Evolutionary conservation across 768 basidiomycete genomes (phyloP), one percentile per base, ranked within the genome.

Genomic region (Zangia roseola): DNA sequence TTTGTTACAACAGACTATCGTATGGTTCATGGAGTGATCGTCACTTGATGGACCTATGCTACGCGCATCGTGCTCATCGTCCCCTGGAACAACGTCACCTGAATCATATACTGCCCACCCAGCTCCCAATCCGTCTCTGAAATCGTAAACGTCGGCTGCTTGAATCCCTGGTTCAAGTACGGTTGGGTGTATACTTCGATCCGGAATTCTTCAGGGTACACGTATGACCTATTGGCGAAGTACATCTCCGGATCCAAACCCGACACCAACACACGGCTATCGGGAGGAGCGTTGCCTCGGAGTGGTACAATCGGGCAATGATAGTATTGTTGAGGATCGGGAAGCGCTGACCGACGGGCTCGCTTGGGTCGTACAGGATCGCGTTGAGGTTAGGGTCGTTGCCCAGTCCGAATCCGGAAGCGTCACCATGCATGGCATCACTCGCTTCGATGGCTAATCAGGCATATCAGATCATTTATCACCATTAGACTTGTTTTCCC

Each of bases 161-260:
- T 63, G 52, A 75, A 69, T 10, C 86, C 86, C 53, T 78, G 68
- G 53, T 70, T 82, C 51, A 91, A 77, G 67, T 95, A 97, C 14
- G 88, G 90, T 6, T 94, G 95, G 58, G 88, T 79, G 70, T 95
- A 97, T 23, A 86, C 83, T 63, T 87, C 77, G 54, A 78, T 78
- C 12, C 91, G 79, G 68, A 90, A 85, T 62, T 94, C 90, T 54
- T 93, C 83, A 0, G 84, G 82, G 58, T 81, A 86, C 30, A 71
- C 74, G 46, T 54, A 45, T 10, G 70, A 47, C n/a, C 64, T 63
- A 25, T 72, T 63, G 21, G 72, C 59, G 38, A 69, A 64, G 34
- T 59, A 37, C 14, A 81, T 82, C 61, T 86, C 70, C 7, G 84
- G 86, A 56, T 87, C 88, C 10, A 86, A 88, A 0, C 88, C 89